phyloP scores from a whole-genome alignment of 495 filamentous ascomycete genomes.

The Neurospora sp. region DNA sequence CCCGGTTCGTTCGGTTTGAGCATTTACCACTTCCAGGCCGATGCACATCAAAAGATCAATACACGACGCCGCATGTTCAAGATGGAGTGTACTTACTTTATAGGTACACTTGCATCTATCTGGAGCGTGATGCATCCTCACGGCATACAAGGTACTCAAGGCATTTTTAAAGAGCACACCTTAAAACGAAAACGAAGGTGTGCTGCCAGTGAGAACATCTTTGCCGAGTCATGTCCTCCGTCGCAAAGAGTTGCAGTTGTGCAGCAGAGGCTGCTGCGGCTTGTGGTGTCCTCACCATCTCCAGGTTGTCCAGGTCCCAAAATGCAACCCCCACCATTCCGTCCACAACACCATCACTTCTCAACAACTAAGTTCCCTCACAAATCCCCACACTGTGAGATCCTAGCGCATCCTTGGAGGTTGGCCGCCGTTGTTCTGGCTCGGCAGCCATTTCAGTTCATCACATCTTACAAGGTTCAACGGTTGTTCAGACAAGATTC shows the following conservation, averaged over 20 bases:
- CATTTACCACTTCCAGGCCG: not conserved
- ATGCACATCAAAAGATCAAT: not conserved
- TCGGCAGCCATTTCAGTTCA: not conserved
- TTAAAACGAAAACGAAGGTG: not conserved
- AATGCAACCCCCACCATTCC: not conserved
- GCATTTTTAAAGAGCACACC: not conserved
- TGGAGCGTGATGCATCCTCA: not conserved
- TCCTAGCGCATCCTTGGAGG: not conserved
- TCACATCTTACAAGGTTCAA: not conserved
- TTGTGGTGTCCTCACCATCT: not conserved
- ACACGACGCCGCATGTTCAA: not conserved
- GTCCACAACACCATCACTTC: not conserved
- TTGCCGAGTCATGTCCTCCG: not conserved
- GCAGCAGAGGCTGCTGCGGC: not conserved
- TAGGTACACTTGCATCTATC: not conserved
- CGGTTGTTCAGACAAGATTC: not conserved
- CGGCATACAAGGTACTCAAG: not conserved
- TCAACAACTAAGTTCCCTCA: not conserved
- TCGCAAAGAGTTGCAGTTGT: not conserved
- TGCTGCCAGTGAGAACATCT: not conserved
- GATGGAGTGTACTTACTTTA: not conserved
- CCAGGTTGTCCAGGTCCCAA: not conserved
- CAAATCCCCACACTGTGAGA: not conserved
- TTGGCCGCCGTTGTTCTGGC: not conserved
- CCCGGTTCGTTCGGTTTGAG: not conserved